These are phyloP conservation scores for Smittium mucronatum DNA, from an alignment of 371 early-diverging fungal species.

Conservation along the genomic window DNA sequence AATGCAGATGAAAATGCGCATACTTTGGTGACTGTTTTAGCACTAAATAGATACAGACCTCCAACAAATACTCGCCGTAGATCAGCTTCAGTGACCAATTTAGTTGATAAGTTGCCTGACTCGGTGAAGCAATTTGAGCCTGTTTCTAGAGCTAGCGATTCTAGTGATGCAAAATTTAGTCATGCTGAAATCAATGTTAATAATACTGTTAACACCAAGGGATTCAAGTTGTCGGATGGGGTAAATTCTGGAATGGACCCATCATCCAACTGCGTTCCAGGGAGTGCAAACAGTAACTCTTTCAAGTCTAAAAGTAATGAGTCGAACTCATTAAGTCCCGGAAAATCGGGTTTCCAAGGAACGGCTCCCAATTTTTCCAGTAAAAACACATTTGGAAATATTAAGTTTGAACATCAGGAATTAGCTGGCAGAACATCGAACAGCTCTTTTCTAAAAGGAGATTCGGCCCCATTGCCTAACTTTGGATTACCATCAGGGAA, in stretches of 20 bases:
- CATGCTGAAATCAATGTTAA: not conserved
- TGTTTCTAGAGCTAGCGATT: not conserved
- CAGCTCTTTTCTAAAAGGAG: too few relatives aligned
- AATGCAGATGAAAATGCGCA: conserved; percentile 29
- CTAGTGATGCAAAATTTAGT: not conserved
- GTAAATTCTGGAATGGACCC: not conserved
- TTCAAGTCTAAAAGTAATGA: not conserved
- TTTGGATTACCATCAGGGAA: not conserved
- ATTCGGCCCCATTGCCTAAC: too few relatives aligned
- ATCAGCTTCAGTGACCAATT: conserved; percentile 19
- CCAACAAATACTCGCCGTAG: conserved; percentile 11
- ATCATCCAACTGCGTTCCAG: not conserved
- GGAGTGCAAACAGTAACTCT: not conserved
- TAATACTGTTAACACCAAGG: not conserved
- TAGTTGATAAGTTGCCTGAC: not conserved
- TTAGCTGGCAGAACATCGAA: not conserved
- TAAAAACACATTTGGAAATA: too few relatives aligned
- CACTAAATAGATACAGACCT: conserved; percentile 22
- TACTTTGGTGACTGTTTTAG: conserved; percentile 30
- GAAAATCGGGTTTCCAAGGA: too few relatives aligned
- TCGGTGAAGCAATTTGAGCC: too few relatives aligned
- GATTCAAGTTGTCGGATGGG: not conserved
- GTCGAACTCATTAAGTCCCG: not conserved
- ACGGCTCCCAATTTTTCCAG: not conserved
- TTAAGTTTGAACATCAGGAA: not conserved